These are phyloP conservation scores for Exserohilum rostratum DNA, from an alignment of 2,329 filamentous ascomycete genomes.

Conservation along the genomic window DNA sequence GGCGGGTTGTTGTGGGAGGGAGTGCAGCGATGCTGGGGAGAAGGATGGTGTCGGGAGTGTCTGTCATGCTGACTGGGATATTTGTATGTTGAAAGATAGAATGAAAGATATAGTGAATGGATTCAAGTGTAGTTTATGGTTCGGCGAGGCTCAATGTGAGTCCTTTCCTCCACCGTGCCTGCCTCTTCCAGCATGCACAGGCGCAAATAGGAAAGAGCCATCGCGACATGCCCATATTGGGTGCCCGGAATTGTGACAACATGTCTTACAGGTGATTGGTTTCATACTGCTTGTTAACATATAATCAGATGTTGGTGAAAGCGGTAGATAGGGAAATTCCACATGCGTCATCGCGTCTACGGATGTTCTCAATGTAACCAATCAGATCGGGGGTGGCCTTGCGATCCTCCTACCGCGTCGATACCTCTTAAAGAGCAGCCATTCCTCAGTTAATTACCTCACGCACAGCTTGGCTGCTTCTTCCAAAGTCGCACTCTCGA, in stretches of 20 bases:
- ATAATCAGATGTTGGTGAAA: neutral
- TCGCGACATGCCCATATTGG: conserved; percentile 1
- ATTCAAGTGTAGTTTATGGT: conserved; percentile 4
- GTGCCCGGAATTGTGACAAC: neutral
- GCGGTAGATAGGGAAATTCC: neutral
- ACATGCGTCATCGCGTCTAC: conserved; percentile 18
- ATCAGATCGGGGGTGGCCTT: conserved; percentile 19
- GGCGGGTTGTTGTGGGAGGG: conserved; percentile 53
- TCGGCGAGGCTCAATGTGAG: conserved; percentile 1
- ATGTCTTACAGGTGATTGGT: neutral
- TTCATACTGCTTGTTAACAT: neutral
- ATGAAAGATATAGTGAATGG: neutral
- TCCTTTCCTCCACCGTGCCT: conserved; percentile 26
- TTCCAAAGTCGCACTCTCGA: too few species aligned
- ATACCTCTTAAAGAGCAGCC: neutral
- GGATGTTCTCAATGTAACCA: conserved; percentile 32
- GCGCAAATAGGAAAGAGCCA: conserved; percentile 19
- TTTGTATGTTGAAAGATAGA: neutral
- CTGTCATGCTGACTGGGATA: conserved; percentile 17
- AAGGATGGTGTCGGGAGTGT: neutral
- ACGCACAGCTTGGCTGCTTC: too few species aligned
- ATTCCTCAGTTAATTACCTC: neutral
- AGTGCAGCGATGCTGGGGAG: conserved; percentile 49
- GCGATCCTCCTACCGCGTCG: neutral
- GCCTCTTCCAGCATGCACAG: conserved; percentile 12